phyloP scores from a whole-genome alignment of 768 basidiomycete species.

The Suillus ampliporus region DNA sequence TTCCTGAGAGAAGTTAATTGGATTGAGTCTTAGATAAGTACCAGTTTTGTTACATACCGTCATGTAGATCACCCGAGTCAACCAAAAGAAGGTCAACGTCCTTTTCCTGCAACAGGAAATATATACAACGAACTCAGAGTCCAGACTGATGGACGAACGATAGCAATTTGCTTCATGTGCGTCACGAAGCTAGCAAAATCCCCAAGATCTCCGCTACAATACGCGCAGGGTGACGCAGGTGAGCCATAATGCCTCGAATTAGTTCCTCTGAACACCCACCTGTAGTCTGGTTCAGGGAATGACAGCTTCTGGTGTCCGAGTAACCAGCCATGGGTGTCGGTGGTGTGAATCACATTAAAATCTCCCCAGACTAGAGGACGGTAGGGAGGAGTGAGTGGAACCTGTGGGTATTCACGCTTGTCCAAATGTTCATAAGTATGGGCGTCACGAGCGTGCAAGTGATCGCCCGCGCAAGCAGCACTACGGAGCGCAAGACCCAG shows the following conservation, averaged over 20 bases:
- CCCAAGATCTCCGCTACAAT: conserved; percentile 64
- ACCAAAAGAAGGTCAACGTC: conserved; percentile 86
- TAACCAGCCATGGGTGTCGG: conserved; percentile 84
- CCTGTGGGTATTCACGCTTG: conserved; percentile 46
- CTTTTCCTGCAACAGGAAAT: conserved; percentile 46
- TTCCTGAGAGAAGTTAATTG: conserved; percentile 49
- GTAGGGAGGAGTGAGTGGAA: conserved; percentile 59
- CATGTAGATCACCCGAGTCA: conserved; percentile 82
- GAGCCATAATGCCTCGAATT: neutral
- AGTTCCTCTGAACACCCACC: conserved; percentile 37
- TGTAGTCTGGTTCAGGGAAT: conserved; percentile 80
- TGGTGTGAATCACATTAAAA: conserved; percentile 86
- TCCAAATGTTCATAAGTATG: conserved; percentile 37
- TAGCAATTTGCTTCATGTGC: conserved; percentile 80
- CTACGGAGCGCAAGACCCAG: conserved; percentile 17
- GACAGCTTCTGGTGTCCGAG: conserved; percentile 81
- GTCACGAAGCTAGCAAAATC: conserved; percentile 86
- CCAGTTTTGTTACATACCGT: conserved; percentile 47
- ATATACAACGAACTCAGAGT: neutral
- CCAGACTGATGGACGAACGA: conserved; percentile 40
- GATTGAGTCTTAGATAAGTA: conserved; percentile 1
- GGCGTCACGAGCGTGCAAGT: conserved; percentile 28
- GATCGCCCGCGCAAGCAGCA: conserved; percentile 26
- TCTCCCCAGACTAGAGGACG: conserved; percentile 85
- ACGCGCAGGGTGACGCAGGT: neutral